These are phyloP conservation scores for Metschnikowia sp. DNA, from an alignment of 805 yeast genomes.

Conservation along the genomic window DNA sequence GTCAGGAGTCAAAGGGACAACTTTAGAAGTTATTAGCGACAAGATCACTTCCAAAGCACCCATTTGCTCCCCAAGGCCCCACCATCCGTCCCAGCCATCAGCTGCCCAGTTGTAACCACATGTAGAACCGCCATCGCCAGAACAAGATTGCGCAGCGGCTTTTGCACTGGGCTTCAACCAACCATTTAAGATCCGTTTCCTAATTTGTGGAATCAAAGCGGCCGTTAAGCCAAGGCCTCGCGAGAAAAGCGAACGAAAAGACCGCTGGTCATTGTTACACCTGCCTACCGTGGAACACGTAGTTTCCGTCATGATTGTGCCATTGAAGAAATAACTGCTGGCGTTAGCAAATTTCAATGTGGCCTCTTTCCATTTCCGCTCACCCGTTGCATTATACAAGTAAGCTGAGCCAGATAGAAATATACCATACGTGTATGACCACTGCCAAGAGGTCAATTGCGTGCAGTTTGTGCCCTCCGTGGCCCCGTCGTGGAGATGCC, in stretches of 20 bases:
- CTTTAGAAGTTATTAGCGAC: constrained; percentile 18
- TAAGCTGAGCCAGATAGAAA: constrained; percentile 67
- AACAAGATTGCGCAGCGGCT: constrained; percentile 69
- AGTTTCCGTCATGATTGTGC: constrained; percentile 55
- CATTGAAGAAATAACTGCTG: constrained; percentile 35
- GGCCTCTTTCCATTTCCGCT: constrained; percentile 39
- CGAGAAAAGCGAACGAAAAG: constrained; percentile 65
- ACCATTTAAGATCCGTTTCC: constrained; percentile 31
- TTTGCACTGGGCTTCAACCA: constrained; percentile 45
- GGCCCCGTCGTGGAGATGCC: constrained; percentile 55
- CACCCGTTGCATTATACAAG: constrained; percentile 59
- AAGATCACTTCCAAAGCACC: constrained; percentile 60
- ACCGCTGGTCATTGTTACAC: constrained; percentile 75
- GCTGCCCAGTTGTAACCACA: constrained; percentile 70
- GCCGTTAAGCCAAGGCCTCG: constrained; percentile 61
- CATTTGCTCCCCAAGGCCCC: constrained; percentile 81
- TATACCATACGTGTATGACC: constrained; percentile 72
- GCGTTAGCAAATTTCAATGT: constrained; percentile 36
- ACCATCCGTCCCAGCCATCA: constrained; percentile 59
- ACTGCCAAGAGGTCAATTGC: constrained; percentile 45
- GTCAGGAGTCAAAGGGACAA: constrained; percentile 20
- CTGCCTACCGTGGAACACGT: constrained; percentile 50
- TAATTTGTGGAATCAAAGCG: constrained; percentile 48
- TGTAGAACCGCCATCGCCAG: constrained; percentile 83
- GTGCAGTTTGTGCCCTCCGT: constrained; percentile 41